These are phyloP conservation scores for Rubroshorea leprosula DNA, from an alignment of 345 rosid species.

Conservation along the genomic window DNA sequence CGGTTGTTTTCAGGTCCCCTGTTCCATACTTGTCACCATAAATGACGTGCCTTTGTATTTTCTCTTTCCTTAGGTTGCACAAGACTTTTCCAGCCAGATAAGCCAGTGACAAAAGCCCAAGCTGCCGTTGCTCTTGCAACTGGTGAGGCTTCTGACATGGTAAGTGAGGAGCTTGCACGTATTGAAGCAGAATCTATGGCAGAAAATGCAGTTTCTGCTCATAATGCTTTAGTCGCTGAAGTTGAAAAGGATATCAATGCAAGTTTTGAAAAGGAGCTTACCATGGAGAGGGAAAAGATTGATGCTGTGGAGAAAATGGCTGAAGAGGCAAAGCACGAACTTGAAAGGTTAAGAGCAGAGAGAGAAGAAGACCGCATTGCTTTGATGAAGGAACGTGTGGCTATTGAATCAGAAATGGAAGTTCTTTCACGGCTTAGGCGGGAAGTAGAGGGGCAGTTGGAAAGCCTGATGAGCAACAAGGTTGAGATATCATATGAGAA, in stretches of 20 bases:
- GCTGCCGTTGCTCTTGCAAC: conserved; percentile 83
- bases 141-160: conserved; percentile 70
- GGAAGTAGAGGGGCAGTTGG: conserved; percentile 75
- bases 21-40: conserved; percentile 18
- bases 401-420: conserved; percentile 82
- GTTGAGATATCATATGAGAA: conserved; percentile 74
- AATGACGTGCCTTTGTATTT: conserved; percentile 6
- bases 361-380: conserved; percentile 64
- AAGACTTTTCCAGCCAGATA: conserved; percentile 80
- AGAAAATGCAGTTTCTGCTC: conserved; percentile 74
- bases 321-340: conserved; percentile 65
- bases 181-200: conserved; percentile 93
- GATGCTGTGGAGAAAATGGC: conserved; percentile 76
- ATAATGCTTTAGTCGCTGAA: conserved; percentile 70
- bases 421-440: conserved; percentile 54
- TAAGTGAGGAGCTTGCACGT: conserved; percentile 84
- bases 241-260: conserved; percentile 77
- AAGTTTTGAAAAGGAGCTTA: conserved; percentile 71
- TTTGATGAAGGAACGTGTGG: conserved; percentile 58
- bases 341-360: conserved; percentile 53
- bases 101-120: conserved; percentile 96
- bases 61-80: conserved; percentile 53
- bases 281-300: conserved; percentile 59
- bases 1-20: neutral
- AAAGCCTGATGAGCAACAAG: conserved; percentile 56